Evolutionary conservation across 306 rosid genomes (phyloP).

Genomic region (Aeschynomene evenia): DNA sequence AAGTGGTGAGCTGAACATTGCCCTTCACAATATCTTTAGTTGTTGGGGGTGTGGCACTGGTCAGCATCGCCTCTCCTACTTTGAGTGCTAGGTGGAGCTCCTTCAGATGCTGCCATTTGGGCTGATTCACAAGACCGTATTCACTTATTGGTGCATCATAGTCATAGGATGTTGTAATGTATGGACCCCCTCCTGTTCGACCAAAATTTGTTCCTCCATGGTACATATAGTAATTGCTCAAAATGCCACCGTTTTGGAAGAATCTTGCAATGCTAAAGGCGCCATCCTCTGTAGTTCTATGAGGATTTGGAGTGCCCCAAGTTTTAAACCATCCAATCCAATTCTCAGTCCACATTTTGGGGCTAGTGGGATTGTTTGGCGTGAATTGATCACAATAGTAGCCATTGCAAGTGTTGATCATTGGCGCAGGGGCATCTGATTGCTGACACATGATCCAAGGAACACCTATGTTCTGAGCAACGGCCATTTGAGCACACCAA

Average conservation of each 20-base stretch:
- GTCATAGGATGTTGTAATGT: background rate
- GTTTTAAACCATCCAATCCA: slow-evolving; percentile 22
- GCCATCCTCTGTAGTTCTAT: background rate
- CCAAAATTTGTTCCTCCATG: background rate
- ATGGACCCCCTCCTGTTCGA: slow-evolving; percentile 12
- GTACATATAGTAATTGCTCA: background rate
- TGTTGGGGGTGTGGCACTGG: no score
- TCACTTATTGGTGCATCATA: slow-evolving; percentile 42
- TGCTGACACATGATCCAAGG: slow-evolving; percentile 41
- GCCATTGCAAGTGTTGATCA: slow-evolving; percentile 41
- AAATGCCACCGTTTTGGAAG: background rate
- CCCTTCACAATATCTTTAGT: no score
- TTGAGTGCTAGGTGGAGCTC: slow-evolving; percentile 23
- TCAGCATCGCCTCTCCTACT: background rate
- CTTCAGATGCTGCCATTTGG: slow-evolving; percentile 45
- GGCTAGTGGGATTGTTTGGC: slow-evolving; percentile 32
- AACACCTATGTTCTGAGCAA: slow-evolving; percentile 14
- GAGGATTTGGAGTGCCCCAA: background rate
- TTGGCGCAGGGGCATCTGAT: slow-evolving; percentile 21
- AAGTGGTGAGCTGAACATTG: background rate
- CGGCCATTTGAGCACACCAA: slow-evolving; percentile 35
- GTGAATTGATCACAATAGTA: slow-evolving; percentile 30
- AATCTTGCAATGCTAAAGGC: background rate
- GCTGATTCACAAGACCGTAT: slow-evolving; percentile 39
- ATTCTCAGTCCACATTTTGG: slow-evolving; percentile 39